Evolutionary conservation across 2,329 filamentous ascomycete species (phyloP).

Genomic region (Colletotrichum musicola): DNA sequence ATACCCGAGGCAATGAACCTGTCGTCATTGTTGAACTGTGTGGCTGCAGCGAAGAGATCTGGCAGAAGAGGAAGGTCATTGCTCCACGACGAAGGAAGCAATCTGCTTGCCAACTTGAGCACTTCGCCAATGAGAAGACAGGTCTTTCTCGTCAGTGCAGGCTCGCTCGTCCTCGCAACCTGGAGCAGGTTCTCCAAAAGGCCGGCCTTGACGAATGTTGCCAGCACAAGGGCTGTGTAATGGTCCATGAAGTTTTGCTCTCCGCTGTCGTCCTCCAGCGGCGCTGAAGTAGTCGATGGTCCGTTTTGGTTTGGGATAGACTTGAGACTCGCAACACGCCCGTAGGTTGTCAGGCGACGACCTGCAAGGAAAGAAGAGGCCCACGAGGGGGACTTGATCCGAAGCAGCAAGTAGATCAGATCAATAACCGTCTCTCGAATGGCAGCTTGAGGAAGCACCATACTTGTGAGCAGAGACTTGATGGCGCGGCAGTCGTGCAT

Average conservation of each 20-base stretch:
- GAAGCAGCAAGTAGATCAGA: constrained; percentile 81
- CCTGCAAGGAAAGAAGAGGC: constrained; percentile 95
- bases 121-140: constrained; percentile 93
- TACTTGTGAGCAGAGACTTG: constrained; percentile 77
- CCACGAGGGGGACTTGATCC: constrained; percentile 95
- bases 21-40: constrained; percentile 77
- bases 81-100: constrained; percentile 86
- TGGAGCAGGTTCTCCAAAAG: constrained; percentile 73
- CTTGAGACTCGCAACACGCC: constrained; percentile 89
- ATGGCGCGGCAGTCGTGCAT: constrained; percentile 91
- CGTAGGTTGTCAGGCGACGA: constrained; percentile 92
- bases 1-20: constrained; percentile 88
- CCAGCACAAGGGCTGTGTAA: constrained; percentile 89
- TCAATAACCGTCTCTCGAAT: constrained; percentile 86
- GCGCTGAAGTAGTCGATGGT: constrained; percentile 50
- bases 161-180: constrained; percentile 76
- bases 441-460: constrained; percentile 67
- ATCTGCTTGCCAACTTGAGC: constrained; percentile 86
- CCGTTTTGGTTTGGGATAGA: constrained; percentile 61
- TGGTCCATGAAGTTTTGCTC: constrained; percentile 92
- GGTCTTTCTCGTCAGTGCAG: constrained; percentile 84
- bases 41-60: constrained; percentile 82
- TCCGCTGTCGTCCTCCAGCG: constrained; percentile 74
- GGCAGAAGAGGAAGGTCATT: constrained; percentile 88
- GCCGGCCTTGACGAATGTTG: constrained; percentile 85